These are phyloP conservation scores for Paraconiothyrium brasiliense DNA, from an alignment of 2,329 filamentous ascomycete genomes.

Conservation along the genomic window DNA sequence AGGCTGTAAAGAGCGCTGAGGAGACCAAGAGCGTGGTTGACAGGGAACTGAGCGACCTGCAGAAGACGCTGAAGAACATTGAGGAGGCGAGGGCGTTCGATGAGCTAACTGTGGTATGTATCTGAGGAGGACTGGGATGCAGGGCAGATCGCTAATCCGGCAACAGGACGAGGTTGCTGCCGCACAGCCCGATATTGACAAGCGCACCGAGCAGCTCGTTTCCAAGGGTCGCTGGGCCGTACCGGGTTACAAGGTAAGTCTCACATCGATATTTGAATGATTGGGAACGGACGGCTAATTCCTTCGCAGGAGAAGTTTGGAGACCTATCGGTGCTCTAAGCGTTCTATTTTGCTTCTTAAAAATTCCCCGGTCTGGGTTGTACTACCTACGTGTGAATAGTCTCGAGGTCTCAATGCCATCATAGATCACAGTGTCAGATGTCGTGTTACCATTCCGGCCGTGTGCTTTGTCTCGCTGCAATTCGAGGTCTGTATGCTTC, in stretches of 20 bases:
- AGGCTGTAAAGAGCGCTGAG: slow-evolving; percentile 96
- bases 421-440: slow-evolving; percentile 33
- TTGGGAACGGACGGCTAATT: slow-evolving; percentile 56
- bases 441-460: background rate
- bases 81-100: slow-evolving; percentile 95
- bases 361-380: slow-evolving; percentile 46
- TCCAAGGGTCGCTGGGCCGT: slow-evolving; percentile 98
- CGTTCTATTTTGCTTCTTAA: slow-evolving; percentile 36
- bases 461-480: background rate
- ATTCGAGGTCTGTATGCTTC: background rate
- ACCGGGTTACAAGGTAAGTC: slow-evolving; percentile 95
- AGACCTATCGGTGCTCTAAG: slow-evolving; percentile 93
- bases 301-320: slow-evolving; percentile 91
- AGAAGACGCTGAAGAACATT: slow-evolving; percentile 96
- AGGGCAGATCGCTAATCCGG: slow-evolving; percentile 30
- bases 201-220: slow-evolving; percentile 94
- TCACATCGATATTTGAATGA: background rate
- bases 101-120: slow-evolving; percentile 94
- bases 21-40: slow-evolving; percentile 97
- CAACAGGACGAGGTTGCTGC: slow-evolving; percentile 89
- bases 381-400: slow-evolving; percentile 53
- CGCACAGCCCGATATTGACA: slow-evolving; percentile 95
- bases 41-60: slow-evolving; percentile 89
- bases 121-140: slow-evolving; percentile 17
- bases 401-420: slow-evolving; percentile 46